These are phyloP conservation scores for Neofusicoccum umdonicola DNA, from an alignment of 2,329 filamentous ascomycete genomes.

Conservation along the genomic window DNA sequence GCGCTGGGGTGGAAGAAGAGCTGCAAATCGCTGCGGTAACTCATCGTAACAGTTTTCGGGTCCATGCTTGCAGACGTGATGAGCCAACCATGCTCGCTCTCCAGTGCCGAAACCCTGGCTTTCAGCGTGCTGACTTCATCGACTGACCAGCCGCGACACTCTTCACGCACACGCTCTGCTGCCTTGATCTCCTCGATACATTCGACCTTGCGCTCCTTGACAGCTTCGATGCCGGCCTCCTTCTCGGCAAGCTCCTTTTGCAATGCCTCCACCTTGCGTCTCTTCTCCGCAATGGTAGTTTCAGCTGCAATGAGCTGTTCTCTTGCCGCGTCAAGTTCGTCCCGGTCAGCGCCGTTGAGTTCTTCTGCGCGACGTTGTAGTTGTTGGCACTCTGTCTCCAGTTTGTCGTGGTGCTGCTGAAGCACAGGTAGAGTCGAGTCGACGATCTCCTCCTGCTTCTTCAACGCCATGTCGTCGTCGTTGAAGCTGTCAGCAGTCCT, in stretches of 20 bases:
- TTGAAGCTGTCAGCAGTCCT: slow-evolving; percentile 75
- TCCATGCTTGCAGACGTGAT: slow-evolving; percentile 62
- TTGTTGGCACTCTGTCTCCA: slow-evolving; percentile 64
- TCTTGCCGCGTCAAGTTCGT: slow-evolving; percentile 73
- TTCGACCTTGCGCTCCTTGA: slow-evolving; percentile 65
- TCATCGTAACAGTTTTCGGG: slow-evolving; percentile 64
- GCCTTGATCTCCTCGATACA: slow-evolving; percentile 73
- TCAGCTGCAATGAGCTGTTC: slow-evolving; percentile 64
- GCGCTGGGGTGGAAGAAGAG: slow-evolving; percentile 67
- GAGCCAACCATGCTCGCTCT: slow-evolving; percentile 68
- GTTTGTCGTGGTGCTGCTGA: slow-evolving; percentile 56
- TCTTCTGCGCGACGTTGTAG: slow-evolving; percentile 72
- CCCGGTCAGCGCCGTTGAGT: slow-evolving; percentile 75
- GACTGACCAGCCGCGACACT: slow-evolving; percentile 84
- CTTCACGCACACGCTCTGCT: slow-evolving; percentile 79
- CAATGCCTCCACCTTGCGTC: slow-evolving; percentile 63
- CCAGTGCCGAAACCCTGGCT: slow-evolving; percentile 64
- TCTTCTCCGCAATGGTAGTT: slow-evolving; percentile 68
- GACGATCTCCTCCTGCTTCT: slow-evolving; percentile 67
- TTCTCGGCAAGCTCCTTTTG: slow-evolving; percentile 66
- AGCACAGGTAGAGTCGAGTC: slow-evolving; percentile 66
- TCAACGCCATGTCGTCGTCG: slow-evolving; percentile 65
- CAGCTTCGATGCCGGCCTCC: slow-evolving; percentile 61
- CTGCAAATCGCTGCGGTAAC: slow-evolving; percentile 69
- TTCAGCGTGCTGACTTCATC: slow-evolving; percentile 78